Base-by-base conservation (phyloP, 306 rosid genomes). In the Abrus precatorius region DNA sequence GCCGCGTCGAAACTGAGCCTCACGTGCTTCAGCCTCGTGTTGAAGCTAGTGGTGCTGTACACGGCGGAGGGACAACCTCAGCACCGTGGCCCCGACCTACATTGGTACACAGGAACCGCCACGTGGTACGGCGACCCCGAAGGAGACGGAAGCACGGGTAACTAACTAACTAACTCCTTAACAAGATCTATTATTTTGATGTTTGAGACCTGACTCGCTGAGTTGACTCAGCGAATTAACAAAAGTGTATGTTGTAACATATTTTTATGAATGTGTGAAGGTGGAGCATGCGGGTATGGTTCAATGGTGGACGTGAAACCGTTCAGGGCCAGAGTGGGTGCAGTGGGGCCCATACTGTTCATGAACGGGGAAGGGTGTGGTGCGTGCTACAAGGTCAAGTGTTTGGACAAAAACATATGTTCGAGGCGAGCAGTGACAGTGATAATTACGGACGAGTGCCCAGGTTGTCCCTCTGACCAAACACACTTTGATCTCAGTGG, bases 281-380 rank as follows among this genome's bases (percentile, higher is more conserved):
- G 98, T 7, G 99, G 99, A 48, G 99, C 99, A 0, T 95, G 99
- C 64, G 99, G 99, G 53, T 95, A 95, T 68, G 99, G 99, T 1
- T 63, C 87, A 0, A 20, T 93, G 84, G 99, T 95, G 85, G 97
- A 95, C 43, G 96, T 91, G 87, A 90, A 52, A 91, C 99, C 99
- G 10, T 57, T 91, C 61, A 80, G 83, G 84, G 99, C 99, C 0
- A 38, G 99, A 52, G 99, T 95, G 3, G 94, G 97, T 2, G 99
- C 99, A 1, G 97, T 91, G 85, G 96, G 90, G 5, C 93, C 97
- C 0, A 71, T 89, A 2, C 72, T 95, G 87, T 95, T 89, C 86
- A 93, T 60, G 93, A 89, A 81, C 0, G 99, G 99, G 0, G 94
- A 89, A 83, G 99, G 99, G 7, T 95, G 99, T 13, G 99, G 99